phyloP scores from a whole-genome alignment of 495 filamentous ascomycete species.

The Penicillium coffeae region DNA sequence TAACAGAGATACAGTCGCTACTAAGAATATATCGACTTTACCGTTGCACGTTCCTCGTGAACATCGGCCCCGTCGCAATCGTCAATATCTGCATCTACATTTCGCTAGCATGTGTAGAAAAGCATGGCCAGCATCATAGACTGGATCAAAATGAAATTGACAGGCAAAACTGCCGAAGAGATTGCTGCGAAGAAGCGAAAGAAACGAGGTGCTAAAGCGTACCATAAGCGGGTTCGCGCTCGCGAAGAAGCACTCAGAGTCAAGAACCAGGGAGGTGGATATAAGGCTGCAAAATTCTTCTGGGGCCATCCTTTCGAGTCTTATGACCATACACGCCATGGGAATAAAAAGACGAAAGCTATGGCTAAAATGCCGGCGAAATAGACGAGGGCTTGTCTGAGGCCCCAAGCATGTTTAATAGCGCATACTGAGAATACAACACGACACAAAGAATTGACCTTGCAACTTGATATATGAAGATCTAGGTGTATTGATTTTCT shows the following conservation, averaged over 20 bases:
- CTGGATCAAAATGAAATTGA: constrained; percentile 2
- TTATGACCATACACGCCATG: neutral
- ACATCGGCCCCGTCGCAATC: no score
- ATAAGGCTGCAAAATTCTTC: neutral
- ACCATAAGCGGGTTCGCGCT: neutral
- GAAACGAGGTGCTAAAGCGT: constrained; percentile 1
- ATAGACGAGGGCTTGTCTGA: no score
- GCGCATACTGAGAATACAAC: no score
- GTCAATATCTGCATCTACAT: no score
- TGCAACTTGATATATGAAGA: no score
- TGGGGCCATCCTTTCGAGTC: neutral
- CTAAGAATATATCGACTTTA: no score
- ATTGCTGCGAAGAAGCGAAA: constrained; percentile 1
- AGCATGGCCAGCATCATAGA: neutral
- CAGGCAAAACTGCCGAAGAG: neutral
- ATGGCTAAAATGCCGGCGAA: no score
- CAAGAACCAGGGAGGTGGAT: neutral
- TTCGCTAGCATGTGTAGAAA: neutral
- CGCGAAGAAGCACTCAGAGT: constrained; percentile 1
- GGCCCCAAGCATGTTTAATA: no score
- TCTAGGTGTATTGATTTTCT: no score
- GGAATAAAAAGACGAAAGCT: neutral
- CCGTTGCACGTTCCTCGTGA: no score
- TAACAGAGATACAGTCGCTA: no score
- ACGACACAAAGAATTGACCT: no score